A percentile compares a stretch with the other conserved stretches of the same genome.
phyloP scores from a whole-genome alignment of 1,139 yeast species.

The Blastobotrys proliferans region DNA sequence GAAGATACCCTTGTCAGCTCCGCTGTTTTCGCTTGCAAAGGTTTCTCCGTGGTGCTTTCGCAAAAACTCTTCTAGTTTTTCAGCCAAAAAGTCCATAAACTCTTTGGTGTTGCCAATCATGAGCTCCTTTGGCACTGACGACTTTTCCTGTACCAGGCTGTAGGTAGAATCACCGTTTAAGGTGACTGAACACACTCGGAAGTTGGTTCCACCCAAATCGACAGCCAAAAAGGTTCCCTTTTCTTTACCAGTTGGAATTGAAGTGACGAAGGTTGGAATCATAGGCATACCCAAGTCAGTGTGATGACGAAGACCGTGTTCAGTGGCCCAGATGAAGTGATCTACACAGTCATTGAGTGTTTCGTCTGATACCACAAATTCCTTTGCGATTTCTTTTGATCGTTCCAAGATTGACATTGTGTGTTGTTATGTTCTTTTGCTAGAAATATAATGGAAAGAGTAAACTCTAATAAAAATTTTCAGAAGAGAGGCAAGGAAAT shows the following conservation, averaged over 20 bases:
- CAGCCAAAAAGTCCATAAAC: conserved; percentile 71
- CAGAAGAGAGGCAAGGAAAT: not conserved
- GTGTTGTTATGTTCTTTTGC: not conserved
- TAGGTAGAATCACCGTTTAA: conserved; percentile 80
- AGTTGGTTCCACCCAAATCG: conserved; percentile 84
- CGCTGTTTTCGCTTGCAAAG: conserved; percentile 13
- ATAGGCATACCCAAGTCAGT: conserved; percentile 63
- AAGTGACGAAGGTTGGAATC: conserved; percentile 84
- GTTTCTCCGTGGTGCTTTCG: conserved; percentile 49
- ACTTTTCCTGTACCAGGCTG: conserved; percentile 64
- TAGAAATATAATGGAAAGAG: conserved; percentile 1
- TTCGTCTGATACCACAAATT: conserved; percentile 52
- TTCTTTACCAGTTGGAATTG: conserved; percentile 76
- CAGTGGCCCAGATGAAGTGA: conserved; percentile 45
- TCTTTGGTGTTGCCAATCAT: conserved; percentile 57
- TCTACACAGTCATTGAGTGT: conserved; percentile 54
- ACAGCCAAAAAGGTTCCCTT: conserved; percentile 73
- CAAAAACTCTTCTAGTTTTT: conserved; percentile 59
- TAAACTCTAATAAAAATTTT: not conserved
- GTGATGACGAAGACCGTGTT: conserved; percentile 17
- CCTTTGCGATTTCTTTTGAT: conserved; percentile 49
- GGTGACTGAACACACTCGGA: conserved; percentile 80
- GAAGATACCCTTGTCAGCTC: conserved; percentile 33
- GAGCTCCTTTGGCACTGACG: conserved; percentile 66
- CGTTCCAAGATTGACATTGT: conserved; percentile 20